phyloP scores from a whole-genome alignment of 306 rosid species.

The Sicyos baderoa region DNA sequence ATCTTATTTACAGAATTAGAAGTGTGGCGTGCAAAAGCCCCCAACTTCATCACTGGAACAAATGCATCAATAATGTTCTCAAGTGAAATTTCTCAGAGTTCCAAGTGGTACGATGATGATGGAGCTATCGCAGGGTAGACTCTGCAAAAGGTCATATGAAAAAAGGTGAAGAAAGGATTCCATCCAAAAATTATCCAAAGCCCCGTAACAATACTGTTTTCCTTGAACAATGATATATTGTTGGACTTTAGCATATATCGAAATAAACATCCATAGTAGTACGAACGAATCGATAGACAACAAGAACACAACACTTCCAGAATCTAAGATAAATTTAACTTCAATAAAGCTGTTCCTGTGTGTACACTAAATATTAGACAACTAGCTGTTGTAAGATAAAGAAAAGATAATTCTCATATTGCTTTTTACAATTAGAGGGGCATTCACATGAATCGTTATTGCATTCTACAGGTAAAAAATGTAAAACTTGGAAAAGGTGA shows the following conservation, averaged over 20 bases:
- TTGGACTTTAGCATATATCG: neutral
- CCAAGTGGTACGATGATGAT: constrained; percentile 33
- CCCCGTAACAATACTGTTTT: constrained; percentile 8
- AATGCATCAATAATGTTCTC: constrained; percentile 48
- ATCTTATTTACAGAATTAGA: constrained; percentile 45
- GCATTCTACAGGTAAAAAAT: constrained; percentile 39
- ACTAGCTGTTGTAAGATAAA: constrained; percentile 30
- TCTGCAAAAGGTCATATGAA: constrained; percentile 23
- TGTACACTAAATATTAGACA: constrained; percentile 41
- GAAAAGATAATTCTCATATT: constrained; percentile 39
- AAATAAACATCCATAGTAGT: neutral
- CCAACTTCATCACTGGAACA: constrained; percentile 67
- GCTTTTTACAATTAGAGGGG: constrained; percentile 57
- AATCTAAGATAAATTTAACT: constrained; percentile 27
- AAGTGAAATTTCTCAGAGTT: constrained; percentile 33
- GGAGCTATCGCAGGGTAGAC: constrained; percentile 14
- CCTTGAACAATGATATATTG: neutral
- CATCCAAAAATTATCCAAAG: neutral
- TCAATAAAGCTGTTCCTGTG: constrained; percentile 29
- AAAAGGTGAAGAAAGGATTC: constrained; percentile 21
- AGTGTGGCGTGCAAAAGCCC: constrained; percentile 42
- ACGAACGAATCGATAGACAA: constrained; percentile 1
- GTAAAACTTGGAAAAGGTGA: constrained; percentile 15
- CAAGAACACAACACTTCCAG: constrained; percentile 23
- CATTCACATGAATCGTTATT: constrained; percentile 28